phyloP scores from a whole-genome alignment of 345 rosid genomes.

The Eucalyptus pauciflora region DNA sequence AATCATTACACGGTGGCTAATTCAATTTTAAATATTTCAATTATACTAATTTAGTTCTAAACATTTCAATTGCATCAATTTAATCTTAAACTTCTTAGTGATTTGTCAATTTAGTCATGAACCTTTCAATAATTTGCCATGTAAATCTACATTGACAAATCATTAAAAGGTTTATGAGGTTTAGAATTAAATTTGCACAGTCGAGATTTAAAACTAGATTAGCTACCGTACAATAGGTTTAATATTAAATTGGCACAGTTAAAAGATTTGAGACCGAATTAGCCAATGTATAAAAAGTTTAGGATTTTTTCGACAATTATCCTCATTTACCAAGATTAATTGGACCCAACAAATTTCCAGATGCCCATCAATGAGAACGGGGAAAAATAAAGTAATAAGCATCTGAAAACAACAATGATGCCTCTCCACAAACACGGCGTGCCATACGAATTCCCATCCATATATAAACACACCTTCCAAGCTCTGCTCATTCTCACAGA shows the following conservation, averaged over 20 bases:
- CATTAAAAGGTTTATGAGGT: no score
- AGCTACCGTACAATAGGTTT: neutral
- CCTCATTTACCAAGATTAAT: neutral
- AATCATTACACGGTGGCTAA: no score
- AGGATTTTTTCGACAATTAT: neutral
- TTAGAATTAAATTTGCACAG: no score
- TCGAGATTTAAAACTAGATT: no score
- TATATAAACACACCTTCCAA: neutral
- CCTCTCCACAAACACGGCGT: neutral
- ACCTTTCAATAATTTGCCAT: no score
- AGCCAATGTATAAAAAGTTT: no score
- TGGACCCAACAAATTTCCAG: neutral
- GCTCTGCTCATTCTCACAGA: neutral
- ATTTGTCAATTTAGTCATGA: no score
- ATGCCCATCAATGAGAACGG: neutral
- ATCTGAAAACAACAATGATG: neutral
- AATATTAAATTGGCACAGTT: neutral
- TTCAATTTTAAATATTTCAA: no score
- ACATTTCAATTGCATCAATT: fast-evolving
- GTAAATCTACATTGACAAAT: no score
- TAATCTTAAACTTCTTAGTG: no score
- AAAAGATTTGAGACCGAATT: neutral
- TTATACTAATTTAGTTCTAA: no score
- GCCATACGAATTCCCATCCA: neutral
- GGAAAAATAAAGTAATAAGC: no score